Percentiles rank a stretch among this genome's conserved stretches.
These are phyloP conservation scores for Avena insularis DNA, from an alignment of 176 grass and related monocot genomes.

Conservation along the genomic window DNA sequence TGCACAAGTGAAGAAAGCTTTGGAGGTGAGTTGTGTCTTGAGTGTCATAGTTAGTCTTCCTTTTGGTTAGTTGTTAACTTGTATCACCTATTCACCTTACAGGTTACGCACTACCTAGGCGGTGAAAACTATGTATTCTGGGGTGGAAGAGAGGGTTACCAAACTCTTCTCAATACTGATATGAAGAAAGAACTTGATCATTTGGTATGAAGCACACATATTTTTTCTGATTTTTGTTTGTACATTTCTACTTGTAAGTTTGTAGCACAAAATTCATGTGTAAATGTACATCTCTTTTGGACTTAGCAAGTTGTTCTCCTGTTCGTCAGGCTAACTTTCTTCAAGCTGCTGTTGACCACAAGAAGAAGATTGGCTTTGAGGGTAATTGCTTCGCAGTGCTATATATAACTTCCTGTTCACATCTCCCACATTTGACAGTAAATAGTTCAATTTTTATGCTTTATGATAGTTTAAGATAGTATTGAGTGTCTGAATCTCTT, in stretches of 20 bases:
- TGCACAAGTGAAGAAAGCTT: conserved; percentile 97
- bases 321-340: conserved; percentile 84
- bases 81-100: conserved; percentile 15
- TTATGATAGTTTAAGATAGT: conserved; percentile 5
- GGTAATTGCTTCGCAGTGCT: conserved; percentile 51
- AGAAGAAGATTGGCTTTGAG: conserved; percentile 94
- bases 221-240: not conserved
- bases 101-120: conserved; percentile 93
- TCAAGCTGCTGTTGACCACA: conserved; percentile 87
- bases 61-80: conserved; percentile 31
- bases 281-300: not conserved
- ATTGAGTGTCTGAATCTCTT: conserved; percentile 1
- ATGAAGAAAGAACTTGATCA: conserved; percentile 98
- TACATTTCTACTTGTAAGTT: conserved; percentile 29
- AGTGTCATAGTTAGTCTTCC: not conserved
- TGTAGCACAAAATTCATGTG: conserved; percentile 2
- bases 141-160: conserved; percentile 96
- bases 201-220: conserved; percentile 55
- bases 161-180: conserved; percentile 94
- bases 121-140: conserved; percentile 99
- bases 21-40: conserved; percentile 62
- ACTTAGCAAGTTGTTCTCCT: not conserved
- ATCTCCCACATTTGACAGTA: not conserved
- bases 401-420: conserved; percentile 22
- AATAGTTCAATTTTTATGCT: not conserved